Evolutionary conservation across 2,329 filamentous ascomycete genomes (phyloP).

Genomic region (Fusarium proliferatum): DNA sequence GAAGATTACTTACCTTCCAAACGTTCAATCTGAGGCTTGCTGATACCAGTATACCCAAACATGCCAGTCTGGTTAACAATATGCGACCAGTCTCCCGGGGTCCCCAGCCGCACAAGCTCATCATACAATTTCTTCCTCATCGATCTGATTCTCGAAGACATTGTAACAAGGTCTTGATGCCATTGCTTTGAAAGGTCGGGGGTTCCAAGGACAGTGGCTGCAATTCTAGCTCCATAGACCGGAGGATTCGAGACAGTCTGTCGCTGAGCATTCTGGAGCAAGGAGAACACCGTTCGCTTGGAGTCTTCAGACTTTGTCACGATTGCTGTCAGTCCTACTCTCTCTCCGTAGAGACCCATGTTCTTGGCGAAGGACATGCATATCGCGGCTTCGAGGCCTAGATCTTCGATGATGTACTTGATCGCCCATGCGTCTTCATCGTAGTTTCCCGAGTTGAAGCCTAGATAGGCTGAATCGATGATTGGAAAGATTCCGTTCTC

Average conservation of each 20-base stretch:
- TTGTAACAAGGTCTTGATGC: conserved; percentile 50
- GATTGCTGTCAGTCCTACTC: conserved; percentile 47
- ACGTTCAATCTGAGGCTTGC: conserved; percentile 56
- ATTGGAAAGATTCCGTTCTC: conserved; percentile 33
- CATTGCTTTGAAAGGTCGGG: conserved; percentile 47
- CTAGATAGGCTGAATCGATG: conserved; percentile 39
- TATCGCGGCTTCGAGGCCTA: conserved; percentile 62
- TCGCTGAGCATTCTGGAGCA: conserved; percentile 49
- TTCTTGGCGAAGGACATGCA: conserved; percentile 73
- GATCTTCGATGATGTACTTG: conserved; percentile 42
- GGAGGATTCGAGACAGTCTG: conserved; percentile 52
- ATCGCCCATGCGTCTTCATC: conserved; percentile 43
- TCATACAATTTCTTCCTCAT: conserved; percentile 52
- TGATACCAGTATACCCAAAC: conserved; percentile 61
- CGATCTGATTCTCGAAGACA: conserved; percentile 50
- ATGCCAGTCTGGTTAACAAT: conserved; percentile 53
- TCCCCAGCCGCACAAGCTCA: conserved; percentile 45
- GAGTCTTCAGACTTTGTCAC: conserved; percentile 36
- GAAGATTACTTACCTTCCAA: conserved; percentile 43
- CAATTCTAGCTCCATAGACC: conserved; percentile 51
- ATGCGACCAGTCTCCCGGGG: conserved; percentile 53
- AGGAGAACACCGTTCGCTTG: conserved; percentile 40
- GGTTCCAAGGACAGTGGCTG: conserved; percentile 47
- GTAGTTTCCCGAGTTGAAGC: conserved; percentile 40
- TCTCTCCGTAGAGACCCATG: conserved; percentile 59